Base-by-base conservation (phyloP, 805 yeast species). In the Suhomyces kilbournensis region DNA sequence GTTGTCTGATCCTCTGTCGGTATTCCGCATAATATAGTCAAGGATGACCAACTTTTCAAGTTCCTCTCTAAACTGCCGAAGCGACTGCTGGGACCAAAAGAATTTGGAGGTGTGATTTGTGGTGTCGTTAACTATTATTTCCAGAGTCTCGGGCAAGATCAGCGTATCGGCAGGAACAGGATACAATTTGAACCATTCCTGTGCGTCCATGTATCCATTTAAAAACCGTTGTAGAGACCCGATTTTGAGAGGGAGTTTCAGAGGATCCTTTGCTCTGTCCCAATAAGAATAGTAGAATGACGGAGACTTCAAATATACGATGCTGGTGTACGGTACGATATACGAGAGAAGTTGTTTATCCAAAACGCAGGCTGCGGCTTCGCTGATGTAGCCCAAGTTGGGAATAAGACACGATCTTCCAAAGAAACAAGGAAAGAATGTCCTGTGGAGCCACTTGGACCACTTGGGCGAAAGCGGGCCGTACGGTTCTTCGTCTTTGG, bases 401-500 rank as follows among this genome's bases (percentile, higher is more conserved):
- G 90, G 90, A 25, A 86, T 84, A 47, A 86, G 67, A 63, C 91
- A 86, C 30, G 86, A 78, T 49, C 92, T 65, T 4, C 92, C 91
- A 67, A 86, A 86, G 62, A 85, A 86, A 59, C 90, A 86, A 2
- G 92, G 92, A 52, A 86, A 86, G 55, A 86, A 76, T 25, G 85
- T 86, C 57, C 91, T 65, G 62, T 86, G 91, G 3, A 85, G 63
- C 91, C 92, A 86, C 66, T 86, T 86, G 1, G 88, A 80, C 90
- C 91, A 84, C 63, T 86, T 86, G 1, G 92, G 91, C 3, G 88
- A 82, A 49, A 86, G 61, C 1, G 90, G 89, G 0, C 91, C 92
- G 61, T 86, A 86, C 0, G 91, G 92, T 59, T 86, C 91, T 64
- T 86, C 92, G 65, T 86, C 90, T 61, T 85, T 85, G 4, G 92